A percentile compares a stretch with the other conserved stretches of the same genome.
Evolutionary conservation across 164 flowering plant genomes (phyloP).

Genomic region (Liriodendron chinense): DNA sequence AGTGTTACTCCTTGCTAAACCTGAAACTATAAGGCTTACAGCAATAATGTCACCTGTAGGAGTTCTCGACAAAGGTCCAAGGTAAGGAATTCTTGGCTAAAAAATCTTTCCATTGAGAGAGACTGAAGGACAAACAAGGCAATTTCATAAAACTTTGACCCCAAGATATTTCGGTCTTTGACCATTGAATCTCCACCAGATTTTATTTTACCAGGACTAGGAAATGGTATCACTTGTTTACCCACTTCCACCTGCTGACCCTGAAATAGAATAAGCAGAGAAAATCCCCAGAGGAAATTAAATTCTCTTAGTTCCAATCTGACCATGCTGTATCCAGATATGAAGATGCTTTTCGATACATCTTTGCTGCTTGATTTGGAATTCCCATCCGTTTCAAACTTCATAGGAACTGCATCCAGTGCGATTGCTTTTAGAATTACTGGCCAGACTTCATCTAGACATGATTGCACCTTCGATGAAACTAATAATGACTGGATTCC

Average conservation of each 20-base stretch:
- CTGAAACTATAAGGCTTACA: neutral
- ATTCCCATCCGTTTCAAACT: slow-evolving; percentile 26
- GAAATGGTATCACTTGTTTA: slow-evolving; percentile 27
- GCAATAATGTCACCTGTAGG: slow-evolving; percentile 51
- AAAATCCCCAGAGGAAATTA: slow-evolving; percentile 79
- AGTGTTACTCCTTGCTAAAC: neutral
- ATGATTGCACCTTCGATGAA: slow-evolving; percentile 58
- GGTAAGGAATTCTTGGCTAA: slow-evolving; percentile 47
- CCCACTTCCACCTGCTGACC: slow-evolving; percentile 33
- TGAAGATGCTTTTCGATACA: slow-evolving; percentile 23
- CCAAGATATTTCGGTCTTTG: slow-evolving; percentile 31
- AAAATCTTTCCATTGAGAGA: slow-evolving; percentile 57
- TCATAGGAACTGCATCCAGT: slow-evolving; percentile 74
- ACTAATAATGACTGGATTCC: slow-evolving; percentile 74
- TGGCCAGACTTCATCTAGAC: slow-evolving; percentile 94
- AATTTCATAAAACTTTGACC: slow-evolving; percentile 45
- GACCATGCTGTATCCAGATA: slow-evolving; percentile 89
- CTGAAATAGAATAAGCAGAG: slow-evolving; percentile 75
- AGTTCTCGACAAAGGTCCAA: slow-evolving; percentile 60
- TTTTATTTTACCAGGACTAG: slow-evolving; percentile 28
- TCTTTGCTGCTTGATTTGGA: slow-evolving; percentile 26
- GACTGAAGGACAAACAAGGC: slow-evolving; percentile 68
- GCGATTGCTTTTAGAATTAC: slow-evolving; percentile 82
- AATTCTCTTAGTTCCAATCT: slow-evolving; percentile 53
- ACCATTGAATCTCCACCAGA: slow-evolving; percentile 29